Percentiles rank a stretch among this genome's conserved stretches.
Evolutionary conservation across 352 stramenopile species (phyloP).

Genomic region (Phytophthora fragariae): DNA sequence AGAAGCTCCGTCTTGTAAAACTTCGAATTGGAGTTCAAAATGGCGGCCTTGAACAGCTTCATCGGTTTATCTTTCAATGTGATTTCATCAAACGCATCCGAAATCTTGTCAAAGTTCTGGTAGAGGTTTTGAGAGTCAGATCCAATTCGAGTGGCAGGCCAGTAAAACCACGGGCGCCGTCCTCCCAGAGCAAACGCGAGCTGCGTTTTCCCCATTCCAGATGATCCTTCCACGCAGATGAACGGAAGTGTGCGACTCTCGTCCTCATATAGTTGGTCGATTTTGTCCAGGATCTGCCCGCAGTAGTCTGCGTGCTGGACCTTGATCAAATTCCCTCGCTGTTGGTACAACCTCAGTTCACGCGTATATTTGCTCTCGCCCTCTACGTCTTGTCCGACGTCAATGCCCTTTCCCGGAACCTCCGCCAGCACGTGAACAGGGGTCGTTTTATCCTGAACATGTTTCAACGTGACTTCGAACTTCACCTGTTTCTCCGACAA

Average conservation of each 20-base stretch:
- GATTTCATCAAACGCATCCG: neutral
- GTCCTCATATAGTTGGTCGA: neutral
- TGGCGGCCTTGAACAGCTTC: neutral
- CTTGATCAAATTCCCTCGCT: neutral
- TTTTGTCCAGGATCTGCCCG: conserved; percentile 12
- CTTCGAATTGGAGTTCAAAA: neutral
- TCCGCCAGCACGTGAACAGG: no score
- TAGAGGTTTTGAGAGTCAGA: neutral
- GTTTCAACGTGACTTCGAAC: no score
- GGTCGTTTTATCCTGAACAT: no score
- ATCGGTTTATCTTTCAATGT: neutral
- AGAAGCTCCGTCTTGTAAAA: neutral
- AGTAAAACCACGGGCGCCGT: conserved; percentile 17
- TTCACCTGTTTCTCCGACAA: no score
- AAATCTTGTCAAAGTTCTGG: conserved; percentile 3
- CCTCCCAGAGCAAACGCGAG: conserved; percentile 21
- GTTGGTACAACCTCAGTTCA: conserved; percentile 3
- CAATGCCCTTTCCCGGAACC: no score
- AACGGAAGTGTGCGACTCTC: neutral
- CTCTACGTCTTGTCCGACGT: no score
- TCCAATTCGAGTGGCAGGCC: neutral
- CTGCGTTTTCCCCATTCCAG: conserved; percentile 22
- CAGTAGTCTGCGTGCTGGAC: neutral
- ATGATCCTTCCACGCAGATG: conserved; percentile 20
- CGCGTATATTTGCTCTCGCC: no score